These are phyloP conservation scores for Xylariaceae sp. DNA, from an alignment of 2,329 filamentous ascomycete species.

Conservation along the genomic window DNA sequence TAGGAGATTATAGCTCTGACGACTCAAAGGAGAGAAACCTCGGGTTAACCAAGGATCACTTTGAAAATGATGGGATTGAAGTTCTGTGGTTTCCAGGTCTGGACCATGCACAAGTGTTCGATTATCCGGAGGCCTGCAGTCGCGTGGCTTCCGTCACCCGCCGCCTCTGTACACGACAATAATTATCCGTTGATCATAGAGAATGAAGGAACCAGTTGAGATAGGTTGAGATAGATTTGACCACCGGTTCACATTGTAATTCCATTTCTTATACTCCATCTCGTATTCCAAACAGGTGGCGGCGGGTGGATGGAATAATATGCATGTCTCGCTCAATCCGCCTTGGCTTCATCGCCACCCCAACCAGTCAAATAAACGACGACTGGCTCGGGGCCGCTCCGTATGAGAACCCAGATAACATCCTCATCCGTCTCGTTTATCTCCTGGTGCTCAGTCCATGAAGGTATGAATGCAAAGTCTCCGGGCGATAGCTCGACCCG, in stretches of 20 bases:
- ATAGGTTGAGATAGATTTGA: slow-evolving; percentile 6
- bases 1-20: slow-evolving; percentile 23
- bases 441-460: slow-evolving; percentile 67
- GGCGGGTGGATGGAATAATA: no score
- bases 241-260: no score
- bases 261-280: no score
- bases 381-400: slow-evolving; percentile 56
- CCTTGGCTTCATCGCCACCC: slow-evolving; percentile 46
- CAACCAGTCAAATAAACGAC: slow-evolving; percentile 62
- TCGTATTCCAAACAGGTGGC: no score
- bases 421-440: slow-evolving; percentile 59
- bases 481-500: slow-evolving; percentile 56
- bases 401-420: slow-evolving; percentile 62
- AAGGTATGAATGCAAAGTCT: slow-evolving; percentile 67
- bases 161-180: slow-evolving; percentile 24
- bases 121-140: slow-evolving; percentile 29
- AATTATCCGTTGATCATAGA: slow-evolving; percentile 3
- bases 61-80: slow-evolving; percentile 43
- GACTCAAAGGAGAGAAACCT: slow-evolving; percentile 21
- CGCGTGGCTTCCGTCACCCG: slow-evolving; percentile 28
- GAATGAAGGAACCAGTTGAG: slow-evolving; percentile 10
- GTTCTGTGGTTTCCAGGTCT: slow-evolving; percentile 57
- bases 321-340: no score
- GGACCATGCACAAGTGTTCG: slow-evolving; percentile 63
- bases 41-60: slow-evolving; percentile 12